Evolutionary conservation across 164 flowering plant species (phyloP), one percentile per base, ranked within the genome.

Genomic region (Aristolochia contorta): DNA sequence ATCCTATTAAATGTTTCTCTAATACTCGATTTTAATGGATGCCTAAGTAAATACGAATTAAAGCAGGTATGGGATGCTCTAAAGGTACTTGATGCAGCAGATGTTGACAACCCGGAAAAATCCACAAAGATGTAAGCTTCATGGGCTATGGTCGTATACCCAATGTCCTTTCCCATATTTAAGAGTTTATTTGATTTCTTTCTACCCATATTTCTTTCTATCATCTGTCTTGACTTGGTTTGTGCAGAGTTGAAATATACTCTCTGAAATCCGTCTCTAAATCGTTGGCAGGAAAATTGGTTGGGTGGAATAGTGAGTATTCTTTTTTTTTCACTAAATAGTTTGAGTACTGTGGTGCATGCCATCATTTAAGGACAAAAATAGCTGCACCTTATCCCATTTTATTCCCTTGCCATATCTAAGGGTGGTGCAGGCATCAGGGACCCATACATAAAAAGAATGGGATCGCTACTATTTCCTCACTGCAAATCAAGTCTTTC

Each of bases 231-330:
- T 32, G 57, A 2, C 32, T 49, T 53, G 61, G 45, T 24, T 15
- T 27, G 58, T 56, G 59, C 86, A 82, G 83, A 71, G 72, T 76
- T 57, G 86, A 82, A 67, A 74, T 79, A 41, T 80, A 82, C 71
- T 73, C 86, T 7, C 57, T 70, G 60, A 76, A 68, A 74, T 71
- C 65, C 32, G 83, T 79, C 27, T 49, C 81, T 16, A 81, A 81
- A 68, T 33, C 20, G 25, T 67, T 74, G 58, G 82, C 86, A 27
- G 83, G 83, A 65, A 82, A 79, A 75, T 82, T 75, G 13, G 75
- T 74, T 47, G 86, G 86, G 75, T 82, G 86, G 86, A 82, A 82
- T 65, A 71, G 86, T 82, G 65, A 76, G 85, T 79, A 45, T 16
- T 37, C 7, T 37, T 37, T 6, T 0, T 37, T 37, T 6, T 46